Percentiles rank a stretch among this genome's conserved stretches.
Evolutionary conservation across 257 asterid genomes (phyloP).

Genomic region (Fraxinus anomala): DNA sequence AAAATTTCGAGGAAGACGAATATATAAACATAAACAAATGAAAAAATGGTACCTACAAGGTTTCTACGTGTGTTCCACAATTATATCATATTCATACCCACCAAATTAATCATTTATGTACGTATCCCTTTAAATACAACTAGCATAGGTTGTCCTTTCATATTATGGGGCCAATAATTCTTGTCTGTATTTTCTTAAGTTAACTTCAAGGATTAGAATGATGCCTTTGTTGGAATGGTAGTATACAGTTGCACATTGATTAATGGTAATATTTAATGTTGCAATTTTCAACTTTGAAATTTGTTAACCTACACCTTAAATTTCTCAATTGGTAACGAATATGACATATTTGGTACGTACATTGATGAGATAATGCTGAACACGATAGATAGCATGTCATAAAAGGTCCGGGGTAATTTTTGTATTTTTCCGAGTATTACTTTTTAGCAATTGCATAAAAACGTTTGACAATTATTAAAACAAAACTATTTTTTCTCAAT

Average conservation of each 20-base stretch:
- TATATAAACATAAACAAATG: no score
- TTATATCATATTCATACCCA: not conserved
- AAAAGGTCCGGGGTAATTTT: no score
- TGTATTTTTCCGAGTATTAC: no score
- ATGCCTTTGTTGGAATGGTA: not conserved
- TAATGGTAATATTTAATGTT: not conserved
- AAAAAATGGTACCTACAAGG: no score
- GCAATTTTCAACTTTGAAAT: not conserved
- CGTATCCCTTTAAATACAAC: not conserved
- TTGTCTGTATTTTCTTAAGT: not conserved
- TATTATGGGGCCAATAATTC: not conserved
- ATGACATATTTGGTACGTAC: not conserved
- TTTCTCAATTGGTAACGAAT: not conserved
- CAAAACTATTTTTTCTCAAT: no score
- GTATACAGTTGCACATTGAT: not conserved
- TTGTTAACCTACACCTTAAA: not conserved
- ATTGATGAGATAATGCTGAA: not conserved
- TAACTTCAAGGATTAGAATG: not conserved
- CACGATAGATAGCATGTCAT: not conserved
- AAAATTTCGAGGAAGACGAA: no score
- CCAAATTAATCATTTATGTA: not conserved
- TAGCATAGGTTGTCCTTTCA: not conserved
- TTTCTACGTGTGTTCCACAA: not conserved
- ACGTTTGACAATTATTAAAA: no score
- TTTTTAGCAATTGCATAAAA: no score